Percentiles rank a stretch among this genome's conserved stretches.
Conservation (phyloP, 257 asterid genomes). For the Primulina huaijiensis region DNA sequence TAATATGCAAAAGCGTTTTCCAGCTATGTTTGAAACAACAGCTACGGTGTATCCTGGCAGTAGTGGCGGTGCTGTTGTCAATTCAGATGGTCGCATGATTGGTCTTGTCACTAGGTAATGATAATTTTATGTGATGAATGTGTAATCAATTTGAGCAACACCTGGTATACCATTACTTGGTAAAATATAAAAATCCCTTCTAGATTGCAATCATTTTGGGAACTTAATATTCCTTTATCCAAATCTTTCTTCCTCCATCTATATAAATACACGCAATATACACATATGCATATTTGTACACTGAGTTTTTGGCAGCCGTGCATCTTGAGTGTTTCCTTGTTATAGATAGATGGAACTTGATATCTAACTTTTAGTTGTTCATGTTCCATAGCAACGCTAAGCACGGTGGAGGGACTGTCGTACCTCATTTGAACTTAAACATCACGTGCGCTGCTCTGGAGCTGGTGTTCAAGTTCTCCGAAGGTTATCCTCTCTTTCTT, state of each 20-base stretch:
- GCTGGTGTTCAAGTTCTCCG: constrained; percentile 75
- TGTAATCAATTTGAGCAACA: background rate
- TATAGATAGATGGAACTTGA: constrained; percentile 19
- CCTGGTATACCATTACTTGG: background rate
- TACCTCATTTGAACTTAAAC: constrained; percentile 97
- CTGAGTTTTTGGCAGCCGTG: constrained; percentile 5
- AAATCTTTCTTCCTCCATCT: background rate
- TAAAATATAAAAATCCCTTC: background rate
- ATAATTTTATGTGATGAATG: constrained; percentile 11
- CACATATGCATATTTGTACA: background rate
- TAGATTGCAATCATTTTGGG: background rate
- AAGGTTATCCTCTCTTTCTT: constrained; percentile 43
- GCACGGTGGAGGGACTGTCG: constrained; percentile 96
- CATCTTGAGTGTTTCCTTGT: constrained; percentile 7
- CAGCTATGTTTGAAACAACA: constrained; percentile 98
- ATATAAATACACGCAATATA: background rate
- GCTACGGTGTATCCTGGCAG: constrained; percentile 99
- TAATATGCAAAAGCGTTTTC: constrained; percentile 37
- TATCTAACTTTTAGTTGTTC: constrained; percentile 11
- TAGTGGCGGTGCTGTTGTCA: constrained; percentile 96
- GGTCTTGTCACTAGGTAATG: constrained; percentile 97
- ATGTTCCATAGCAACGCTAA: constrained; percentile 74
- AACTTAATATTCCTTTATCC: background rate
- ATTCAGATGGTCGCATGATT: constrained; percentile 75
- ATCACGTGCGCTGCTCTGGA: constrained; percentile 86